These are phyloP conservation scores for Allium cepa DNA, from an alignment of 106 monocot genomes.

Conservation along the genomic window DNA sequence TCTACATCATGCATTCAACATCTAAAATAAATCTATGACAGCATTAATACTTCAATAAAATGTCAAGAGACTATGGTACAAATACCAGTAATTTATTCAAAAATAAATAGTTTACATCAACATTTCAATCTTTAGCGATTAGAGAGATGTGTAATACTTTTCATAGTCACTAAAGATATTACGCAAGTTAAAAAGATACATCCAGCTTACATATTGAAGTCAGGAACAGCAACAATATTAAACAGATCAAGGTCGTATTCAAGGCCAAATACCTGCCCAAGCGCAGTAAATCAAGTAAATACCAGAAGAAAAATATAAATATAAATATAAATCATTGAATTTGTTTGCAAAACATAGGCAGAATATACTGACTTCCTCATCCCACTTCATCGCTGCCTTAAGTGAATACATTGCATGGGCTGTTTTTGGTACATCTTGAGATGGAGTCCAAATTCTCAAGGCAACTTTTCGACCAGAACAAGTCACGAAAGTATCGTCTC, in stretches of 20 bases:
- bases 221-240: constrained; percentile 99
- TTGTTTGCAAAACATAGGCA: too few species aligned
- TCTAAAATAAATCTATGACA: too few species aligned
- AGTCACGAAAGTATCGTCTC: constrained; percentile 83
- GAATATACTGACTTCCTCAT: constrained; percentile 68
- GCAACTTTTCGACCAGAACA: constrained; percentile 66
- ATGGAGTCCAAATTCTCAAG: constrained; percentile 88
- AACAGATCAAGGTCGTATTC: constrained; percentile 98
- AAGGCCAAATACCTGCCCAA: constrained; percentile 85
- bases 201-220: constrained; percentile 91
- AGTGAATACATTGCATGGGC: constrained; percentile 99
- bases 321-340: not conserved
- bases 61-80: too few species aligned
- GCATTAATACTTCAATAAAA: too few species aligned
- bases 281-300: constrained; percentile 6
- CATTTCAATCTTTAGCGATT: too few species aligned
- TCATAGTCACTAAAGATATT: too few species aligned
- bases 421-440: constrained; percentile 88
- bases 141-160: too few species aligned
- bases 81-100: too few species aligned
- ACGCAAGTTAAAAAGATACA: not conserved
- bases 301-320: constrained; percentile 5
- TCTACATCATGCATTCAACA: too few species aligned
- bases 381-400: constrained; percentile 99
- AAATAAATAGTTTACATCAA: too few species aligned